Percentiles rank a stretch among this genome's conserved stretches.
Evolutionary conservation across 2,329 filamentous ascomycete genomes (phyloP).

Genomic region (Pseudogymnoascus sp.): DNA sequence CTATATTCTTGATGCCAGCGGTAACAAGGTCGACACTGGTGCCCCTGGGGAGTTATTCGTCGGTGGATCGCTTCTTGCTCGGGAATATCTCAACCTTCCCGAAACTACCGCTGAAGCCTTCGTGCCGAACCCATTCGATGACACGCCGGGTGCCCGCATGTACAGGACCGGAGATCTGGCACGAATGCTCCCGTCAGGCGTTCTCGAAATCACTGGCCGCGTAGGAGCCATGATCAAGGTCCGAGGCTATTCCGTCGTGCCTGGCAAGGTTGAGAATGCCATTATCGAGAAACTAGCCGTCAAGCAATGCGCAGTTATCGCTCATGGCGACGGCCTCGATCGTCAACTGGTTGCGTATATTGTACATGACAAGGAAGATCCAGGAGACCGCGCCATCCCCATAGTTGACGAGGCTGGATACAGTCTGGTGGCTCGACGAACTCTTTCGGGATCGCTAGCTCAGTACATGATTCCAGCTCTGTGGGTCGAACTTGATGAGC

Average conservation of each 20-base stretch:
- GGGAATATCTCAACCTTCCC: constrained; percentile 71
- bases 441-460: constrained; percentile 57
- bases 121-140: constrained; percentile 54
- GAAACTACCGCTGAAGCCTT: constrained; percentile 71
- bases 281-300: constrained; percentile 64
- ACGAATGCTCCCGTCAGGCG: constrained; percentile 67
- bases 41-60: constrained; percentile 65
- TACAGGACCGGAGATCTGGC: constrained; percentile 87
- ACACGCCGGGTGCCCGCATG: constrained; percentile 52
- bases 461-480: constrained; percentile 77
- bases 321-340: constrained; percentile 68
- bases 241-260: constrained; percentile 76
- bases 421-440: constrained; percentile 59
- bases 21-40: constrained; percentile 53
- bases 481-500: constrained; percentile 63
- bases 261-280: constrained; percentile 65
- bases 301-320: constrained; percentile 60
- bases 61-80: constrained; percentile 63
- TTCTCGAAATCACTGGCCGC: constrained; percentile 77
- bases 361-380: constrained; percentile 55
- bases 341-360: constrained; percentile 70
- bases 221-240: constrained; percentile 87
- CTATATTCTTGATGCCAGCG: constrained; percentile 64
- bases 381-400: constrained; percentile 49
- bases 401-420: constrained; percentile 64